Percentiles rank a stretch among this genome's conserved stretches.
phyloP scores from a whole-genome alignment of 164 flowering plant genomes.

The Vitis riparia region DNA sequence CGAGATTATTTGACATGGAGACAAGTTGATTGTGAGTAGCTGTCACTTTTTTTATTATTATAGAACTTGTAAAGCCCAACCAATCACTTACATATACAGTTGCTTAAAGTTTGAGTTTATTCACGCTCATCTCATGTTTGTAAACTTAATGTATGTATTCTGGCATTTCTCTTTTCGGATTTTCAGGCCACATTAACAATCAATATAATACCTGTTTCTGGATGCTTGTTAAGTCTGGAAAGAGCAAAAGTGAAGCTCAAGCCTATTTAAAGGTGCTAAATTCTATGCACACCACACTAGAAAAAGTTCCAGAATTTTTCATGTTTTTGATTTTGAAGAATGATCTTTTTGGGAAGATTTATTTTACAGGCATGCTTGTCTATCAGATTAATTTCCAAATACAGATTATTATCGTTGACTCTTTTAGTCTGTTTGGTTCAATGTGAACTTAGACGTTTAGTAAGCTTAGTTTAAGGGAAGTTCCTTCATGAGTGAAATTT shows the following conservation, averaged over 20 bases:
- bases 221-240: conserved; percentile 84
- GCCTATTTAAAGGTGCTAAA: conserved; percentile 52
- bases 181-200: conserved; percentile 85
- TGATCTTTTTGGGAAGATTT: not conserved
- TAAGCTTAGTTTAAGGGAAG: too few relatives aligned
- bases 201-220: conserved; percentile 94
- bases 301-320: not conserved
- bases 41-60: not conserved
- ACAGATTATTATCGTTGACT: too few relatives aligned
- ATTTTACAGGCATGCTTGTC: not conserved
- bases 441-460: too few relatives aligned
- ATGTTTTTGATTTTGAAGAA: not conserved
- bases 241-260: conserved; percentile 75
- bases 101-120: not conserved
- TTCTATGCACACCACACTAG: not conserved
- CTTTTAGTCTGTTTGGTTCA: too few relatives aligned
- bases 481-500: too few relatives aligned
- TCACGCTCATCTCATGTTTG: not conserved
- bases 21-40: conserved; percentile 83
- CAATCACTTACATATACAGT: too few relatives aligned
- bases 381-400: not conserved
- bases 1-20: conserved; percentile 87
- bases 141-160: not conserved
- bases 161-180: not conserved
- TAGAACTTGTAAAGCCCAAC: too few relatives aligned